phyloP scores from a whole-genome alignment of 208 protist genomes.

The Crithidia brevicula region DNA sequence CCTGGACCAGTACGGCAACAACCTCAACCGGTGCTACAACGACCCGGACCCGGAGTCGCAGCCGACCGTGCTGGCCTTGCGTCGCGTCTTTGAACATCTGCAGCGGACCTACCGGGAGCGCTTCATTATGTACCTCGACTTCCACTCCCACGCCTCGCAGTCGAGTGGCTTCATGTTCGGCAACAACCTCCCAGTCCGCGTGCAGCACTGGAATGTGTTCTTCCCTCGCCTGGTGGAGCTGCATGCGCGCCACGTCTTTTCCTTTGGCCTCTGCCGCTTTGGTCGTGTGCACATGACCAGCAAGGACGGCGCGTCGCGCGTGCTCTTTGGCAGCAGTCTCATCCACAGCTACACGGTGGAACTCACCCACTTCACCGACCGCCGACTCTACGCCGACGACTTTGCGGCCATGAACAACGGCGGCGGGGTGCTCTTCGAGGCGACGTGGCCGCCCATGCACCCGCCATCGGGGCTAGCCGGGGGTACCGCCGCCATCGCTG shows the following conservation, averaged over 20 bases:
- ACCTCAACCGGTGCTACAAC: constrained; percentile 96
- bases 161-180: constrained; percentile 93
- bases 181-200: constrained; percentile 74
- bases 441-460: constrained; percentile 23
- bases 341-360: constrained; percentile 90
- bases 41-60: constrained; percentile 68
- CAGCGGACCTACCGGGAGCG: constrained; percentile 60
- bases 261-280: constrained; percentile 81
- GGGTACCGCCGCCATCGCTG: not conserved
- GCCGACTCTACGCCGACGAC: constrained; percentile 64
- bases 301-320: constrained; percentile 84
- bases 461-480: constrained; percentile 4
- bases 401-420: constrained; percentile 45
- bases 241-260: constrained; percentile 73
- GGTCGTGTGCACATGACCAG: constrained; percentile 67
- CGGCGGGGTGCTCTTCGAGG: constrained; percentile 28
- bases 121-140: constrained; percentile 93
- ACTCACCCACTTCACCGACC: constrained; percentile 81
- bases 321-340: constrained; percentile 78
- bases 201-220: constrained; percentile 89
- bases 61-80: constrained; percentile 85
- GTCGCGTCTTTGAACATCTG: constrained; percentile 79
- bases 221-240: constrained; percentile 81
- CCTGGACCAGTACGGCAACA: constrained; percentile 89
- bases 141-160: constrained; percentile 94